Evolutionary conservation across 108 stramenopile species (phyloP), one percentile per base, ranked within the genome.

Genomic region (Conticribra guillardii): DNA sequence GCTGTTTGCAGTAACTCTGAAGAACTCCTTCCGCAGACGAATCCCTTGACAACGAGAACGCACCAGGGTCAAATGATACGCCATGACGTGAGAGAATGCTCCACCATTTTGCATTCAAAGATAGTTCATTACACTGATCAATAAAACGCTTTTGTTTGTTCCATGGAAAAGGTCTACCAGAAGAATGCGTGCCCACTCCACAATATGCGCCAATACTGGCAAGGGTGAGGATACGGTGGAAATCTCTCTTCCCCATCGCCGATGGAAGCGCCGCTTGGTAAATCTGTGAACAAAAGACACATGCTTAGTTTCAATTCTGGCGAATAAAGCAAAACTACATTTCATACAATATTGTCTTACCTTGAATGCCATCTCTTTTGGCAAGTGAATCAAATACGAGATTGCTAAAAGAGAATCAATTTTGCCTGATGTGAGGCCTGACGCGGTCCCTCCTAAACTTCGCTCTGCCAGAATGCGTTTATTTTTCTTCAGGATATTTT

Each of bases 201-300:
- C 84, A 76, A 41, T 78, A 75, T 60, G 55, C 79, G 0, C 94
- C 94, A 53, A 95, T 83, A 28, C 72, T 88, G 16, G 94, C 84
- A 24, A 91, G 60, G 18, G 67, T 82, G 3, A 78, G 59, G 31
- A 91, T 81, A 27, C 94, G 64, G 26, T 69, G 19, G 60, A 87
- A 95, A 49, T 87, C 83, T 57, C 87, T 80, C 28, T 86, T 89
- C 5, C 82, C 84, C 14, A 95, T 76, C 17, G 91, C 94, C n/a
- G 86, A 88, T 24, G 94, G 94, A 30, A 95, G 77, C 16, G 85
- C 71, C 33, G 88, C 55, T 74, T 86, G 84, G 65, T 85, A 94
- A 16, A 86, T 73, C 84, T 79, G 48, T 14, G 48, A 41, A 41
- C 22, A 22, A 65, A 60, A 31, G 16, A 48, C 23, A 31, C 49